phyloP scores from a whole-genome alignment of 768 basidiomycete species.

The Lentinula lateritia region DNA sequence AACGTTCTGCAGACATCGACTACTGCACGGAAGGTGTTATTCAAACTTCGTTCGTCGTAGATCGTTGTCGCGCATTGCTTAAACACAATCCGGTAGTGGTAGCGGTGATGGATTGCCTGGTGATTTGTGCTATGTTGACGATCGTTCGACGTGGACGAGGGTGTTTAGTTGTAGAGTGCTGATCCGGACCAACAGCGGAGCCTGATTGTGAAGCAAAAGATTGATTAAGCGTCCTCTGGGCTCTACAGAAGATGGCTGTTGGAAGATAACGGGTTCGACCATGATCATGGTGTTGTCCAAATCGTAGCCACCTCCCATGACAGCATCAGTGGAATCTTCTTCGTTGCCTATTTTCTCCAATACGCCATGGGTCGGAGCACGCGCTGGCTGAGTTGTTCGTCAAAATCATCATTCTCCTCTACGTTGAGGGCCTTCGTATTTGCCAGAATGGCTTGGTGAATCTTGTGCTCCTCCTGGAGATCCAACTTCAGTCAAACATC shows the following conservation, averaged over 20 bases:
- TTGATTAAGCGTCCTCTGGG: not conserved
- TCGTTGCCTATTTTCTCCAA: not conserved
- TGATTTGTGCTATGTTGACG: not conserved
- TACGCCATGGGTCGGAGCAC: not conserved
- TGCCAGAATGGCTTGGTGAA: not conserved
- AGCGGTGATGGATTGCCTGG: not conserved
- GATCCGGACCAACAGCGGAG: not conserved
- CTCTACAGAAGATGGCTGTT: not conserved
- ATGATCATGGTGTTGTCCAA: not conserved
- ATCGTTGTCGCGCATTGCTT: not conserved
- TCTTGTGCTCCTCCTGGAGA: not conserved
- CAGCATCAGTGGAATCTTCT: not conserved
- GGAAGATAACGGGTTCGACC: not conserved
- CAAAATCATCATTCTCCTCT: not conserved
- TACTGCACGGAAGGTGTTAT: not conserved
- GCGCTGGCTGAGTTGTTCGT: not conserved
- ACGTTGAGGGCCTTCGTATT: not conserved
- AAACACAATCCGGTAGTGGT: not conserved
- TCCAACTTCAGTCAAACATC: not conserved
- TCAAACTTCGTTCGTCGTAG: not conserved
- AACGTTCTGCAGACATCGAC: not conserved
- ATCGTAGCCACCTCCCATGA: not conserved
- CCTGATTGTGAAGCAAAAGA: not conserved
- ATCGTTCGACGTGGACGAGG: not conserved
- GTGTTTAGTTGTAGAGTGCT: not conserved